Evolutionary conservation across 2,329 filamentous ascomycete genomes (phyloP), one percentile per base, ranked within the genome.

Genomic region (Aspergillus tanneri): DNA sequence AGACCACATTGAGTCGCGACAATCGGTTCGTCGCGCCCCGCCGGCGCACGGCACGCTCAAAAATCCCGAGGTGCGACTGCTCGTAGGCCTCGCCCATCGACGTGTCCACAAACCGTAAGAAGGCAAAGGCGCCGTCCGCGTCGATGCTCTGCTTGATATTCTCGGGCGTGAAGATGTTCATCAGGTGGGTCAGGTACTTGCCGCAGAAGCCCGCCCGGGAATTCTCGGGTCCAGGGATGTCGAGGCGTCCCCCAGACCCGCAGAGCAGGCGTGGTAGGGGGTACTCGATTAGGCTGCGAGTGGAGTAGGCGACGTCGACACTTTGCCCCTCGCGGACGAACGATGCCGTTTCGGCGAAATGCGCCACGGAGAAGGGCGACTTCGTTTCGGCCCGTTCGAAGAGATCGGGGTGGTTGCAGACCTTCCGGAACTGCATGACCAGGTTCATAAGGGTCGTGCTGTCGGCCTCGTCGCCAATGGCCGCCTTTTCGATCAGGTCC

Each of bases 361-460:
- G 83, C n/a, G 85, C 83, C 60, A 87, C 84, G 1, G 89, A 87
- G 61, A 92, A 86, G 0, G 93, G 90, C 7, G 91, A 96, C 19
- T 82, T 86, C 7, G 90, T 95, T 52, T 97, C 92, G 8, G 92
- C 91, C 37, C 93, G 86, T 71, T 99, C 91, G 60, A 99, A 99
- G 25, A 99, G 73, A 72, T 99, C 93, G 0, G 93, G 93, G 67
- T 99, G 93, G 65, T 99, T 99, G 76, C 93, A 99, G 48, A 99
- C 93, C 74, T 99, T 99, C 61, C 93, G 84, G 81, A 99, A 99
- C 72, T 99, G 93, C 93, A 99, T 99, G 55, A 99, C 93, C 56
- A 99, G 78, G 71, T 99, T 99, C 93, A 99, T 97, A 62, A 99
- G 74, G 1, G 92, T 97, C 32, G 92, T 91, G 27, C 89, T 95